Conservation (phyloP, 2,329 filamentous ascomycete genomes). For the Calonectria honghensis region DNA sequence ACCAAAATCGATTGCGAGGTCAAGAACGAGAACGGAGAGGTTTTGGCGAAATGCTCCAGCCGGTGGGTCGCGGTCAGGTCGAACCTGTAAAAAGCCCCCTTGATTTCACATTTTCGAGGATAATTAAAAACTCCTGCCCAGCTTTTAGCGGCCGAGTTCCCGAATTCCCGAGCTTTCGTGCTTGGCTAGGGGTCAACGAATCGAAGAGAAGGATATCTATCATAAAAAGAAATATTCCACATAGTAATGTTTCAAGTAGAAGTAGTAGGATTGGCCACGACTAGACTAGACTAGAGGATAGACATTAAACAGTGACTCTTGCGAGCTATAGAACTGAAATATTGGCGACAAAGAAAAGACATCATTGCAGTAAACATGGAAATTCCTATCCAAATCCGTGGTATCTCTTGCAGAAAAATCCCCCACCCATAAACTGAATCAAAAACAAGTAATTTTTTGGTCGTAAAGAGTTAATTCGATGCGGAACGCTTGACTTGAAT, state of each 20-base stretch:
- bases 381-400: slow-evolving; percentile 39
- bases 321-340: slow-evolving; percentile 6
- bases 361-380: neutral
- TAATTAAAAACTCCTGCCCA: too few relatives aligned
- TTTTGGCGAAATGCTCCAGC: slow-evolving; percentile 57
- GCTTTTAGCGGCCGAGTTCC: too few relatives aligned
- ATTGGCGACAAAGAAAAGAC: slow-evolving; percentile 32
- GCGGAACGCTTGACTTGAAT: slow-evolving; percentile 41
- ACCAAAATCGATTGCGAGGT: slow-evolving; percentile 57
- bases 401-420: slow-evolving; percentile 47
- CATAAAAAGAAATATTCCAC: neutral
- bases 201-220: neutral
- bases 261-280: neutral
- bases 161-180: neutral
- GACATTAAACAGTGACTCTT: slow-evolving; percentile 21
- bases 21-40: slow-evolving; percentile 54
- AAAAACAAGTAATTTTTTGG: slow-evolving; percentile 37
- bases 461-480: slow-evolving; percentile 41
- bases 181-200: neutral
- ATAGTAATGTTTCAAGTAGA: slow-evolving; percentile 4
- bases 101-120: too few relatives aligned
- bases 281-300: slow-evolving; percentile 31
- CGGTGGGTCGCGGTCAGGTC: slow-evolving; percentile 59
- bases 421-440: slow-evolving; percentile 35
- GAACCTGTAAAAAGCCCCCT: slow-evolving; percentile 50